Conservation (phyloP, 352 stramenopile genomes). For the Phytophthora sojae region DNA sequence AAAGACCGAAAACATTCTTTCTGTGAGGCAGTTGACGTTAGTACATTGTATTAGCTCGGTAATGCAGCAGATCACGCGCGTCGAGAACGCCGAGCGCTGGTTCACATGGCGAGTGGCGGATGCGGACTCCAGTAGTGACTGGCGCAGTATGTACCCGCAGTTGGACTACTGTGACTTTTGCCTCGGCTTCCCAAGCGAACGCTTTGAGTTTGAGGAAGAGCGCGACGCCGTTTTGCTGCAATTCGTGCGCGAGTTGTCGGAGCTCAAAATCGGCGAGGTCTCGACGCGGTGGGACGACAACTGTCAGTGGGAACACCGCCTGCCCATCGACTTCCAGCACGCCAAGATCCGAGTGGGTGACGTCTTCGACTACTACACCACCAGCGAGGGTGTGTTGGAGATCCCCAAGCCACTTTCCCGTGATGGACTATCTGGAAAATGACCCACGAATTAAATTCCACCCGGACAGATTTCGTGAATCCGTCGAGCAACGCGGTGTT, state of each 20-base stretch:
- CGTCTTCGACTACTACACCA: constrained; percentile 37
- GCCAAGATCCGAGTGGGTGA: constrained; percentile 20
- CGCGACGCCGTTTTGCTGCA: background rate
- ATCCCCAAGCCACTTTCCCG: constrained; percentile 18
- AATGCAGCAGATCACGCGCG: background rate
- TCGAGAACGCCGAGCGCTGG: background rate
- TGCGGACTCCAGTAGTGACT: too few species aligned
- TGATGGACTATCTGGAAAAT: constrained; percentile 33
- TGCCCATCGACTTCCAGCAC: constrained; percentile 13
- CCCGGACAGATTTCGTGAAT: constrained; percentile 9
- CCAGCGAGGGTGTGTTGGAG: constrained; percentile 11
- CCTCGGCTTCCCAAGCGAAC: background rate
- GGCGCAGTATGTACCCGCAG: background rate
- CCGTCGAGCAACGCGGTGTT: background rate
- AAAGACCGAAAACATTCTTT: too few species aligned
- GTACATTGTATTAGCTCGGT: too few species aligned
- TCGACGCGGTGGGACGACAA: background rate
- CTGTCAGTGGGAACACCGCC: background rate
- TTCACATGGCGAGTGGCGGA: background rate
- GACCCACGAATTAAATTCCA: constrained; percentile 24
- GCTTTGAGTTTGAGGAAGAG: background rate
- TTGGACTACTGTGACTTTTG: background rate
- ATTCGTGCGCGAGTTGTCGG: constrained; percentile 1
- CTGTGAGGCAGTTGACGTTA: too few species aligned
- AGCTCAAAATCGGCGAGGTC: constrained; percentile 11